Conservation (phyloP, 2,329 filamentous ascomycete species). For the Myriosclerotinia curreyana region DNA sequence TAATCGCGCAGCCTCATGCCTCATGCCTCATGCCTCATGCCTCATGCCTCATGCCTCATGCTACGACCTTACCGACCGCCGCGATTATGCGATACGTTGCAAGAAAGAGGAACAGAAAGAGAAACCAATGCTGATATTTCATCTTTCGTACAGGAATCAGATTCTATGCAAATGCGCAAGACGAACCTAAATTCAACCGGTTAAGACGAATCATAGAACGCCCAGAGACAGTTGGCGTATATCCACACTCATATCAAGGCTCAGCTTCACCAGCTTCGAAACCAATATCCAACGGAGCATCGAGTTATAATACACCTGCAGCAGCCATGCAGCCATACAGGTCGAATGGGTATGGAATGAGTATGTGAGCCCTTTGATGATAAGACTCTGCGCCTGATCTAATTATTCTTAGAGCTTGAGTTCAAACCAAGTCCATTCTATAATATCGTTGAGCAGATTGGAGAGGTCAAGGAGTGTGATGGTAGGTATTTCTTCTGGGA, state of each 20-base stretch:
- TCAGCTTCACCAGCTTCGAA: slow-evolving; percentile 28
- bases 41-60: no score
- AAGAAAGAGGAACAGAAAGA: no score
- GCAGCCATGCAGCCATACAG: slow-evolving; percentile 21
- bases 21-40: no score
- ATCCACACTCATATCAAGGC: slow-evolving; percentile 7
- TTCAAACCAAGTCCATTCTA: slow-evolving; percentile 88
- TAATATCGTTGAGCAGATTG: slow-evolving; percentile 62
- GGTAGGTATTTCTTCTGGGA: slow-evolving; percentile 50
- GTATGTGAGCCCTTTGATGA: slow-evolving; percentile 15
- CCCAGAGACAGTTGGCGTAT: slow-evolving; percentile 22
- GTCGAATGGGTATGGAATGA: slow-evolving; percentile 15
- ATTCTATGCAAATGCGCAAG: slow-evolving; percentile 28
- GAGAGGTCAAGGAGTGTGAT: slow-evolving; percentile 66
- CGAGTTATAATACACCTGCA: background rate
- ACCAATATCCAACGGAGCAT: slow-evolving; percentile 9
- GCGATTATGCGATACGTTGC: background rate
- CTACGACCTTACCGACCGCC: background rate
- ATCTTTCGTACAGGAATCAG: slow-evolving; percentile 30
- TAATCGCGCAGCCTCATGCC: background rate
- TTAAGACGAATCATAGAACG: slow-evolving; percentile 34
- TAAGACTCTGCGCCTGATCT: slow-evolving; percentile 19
- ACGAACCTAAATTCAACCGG: slow-evolving; percentile 32
- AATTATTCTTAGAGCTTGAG: slow-evolving; percentile 40
- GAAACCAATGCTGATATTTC: slow-evolving; percentile 11